Base-by-base conservation (phyloP, 495 filamentous ascomycete species). In the Lasiosphaeria ovina region DNA sequence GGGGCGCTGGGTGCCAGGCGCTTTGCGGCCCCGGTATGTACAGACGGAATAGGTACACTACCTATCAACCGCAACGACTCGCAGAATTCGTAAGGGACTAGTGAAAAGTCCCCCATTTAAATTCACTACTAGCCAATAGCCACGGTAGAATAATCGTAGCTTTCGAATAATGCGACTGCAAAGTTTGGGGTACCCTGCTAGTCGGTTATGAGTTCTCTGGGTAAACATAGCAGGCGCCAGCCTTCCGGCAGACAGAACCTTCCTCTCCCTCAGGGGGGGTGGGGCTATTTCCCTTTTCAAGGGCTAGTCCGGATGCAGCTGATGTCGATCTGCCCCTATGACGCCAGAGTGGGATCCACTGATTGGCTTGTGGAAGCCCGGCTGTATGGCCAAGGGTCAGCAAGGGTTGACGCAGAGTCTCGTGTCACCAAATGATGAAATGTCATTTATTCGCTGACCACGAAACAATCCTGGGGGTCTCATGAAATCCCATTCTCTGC, bases 361-460 rank as follows among this genome's bases (percentile, higher is more conserved):
- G 36, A 66, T 66, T 66, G 64, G 64, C 32, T 50, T 0, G n/a
- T 38, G 1, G 8, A 16, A 17, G 36, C 4, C n/a, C 12, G 17
- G 16, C 45, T 47, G 6, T 47, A 24, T 24, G 24, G 8, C 5
- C n/a, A 45, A 33, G 12, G 17, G 34, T 47, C 35, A 40, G 54
- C 55, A 54, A 50, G 60, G 61, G 42, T 54, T 14, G 36, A 10
- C 17, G 24, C 24, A 24, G 24, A 24, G 24, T 24, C 24, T 24
- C 35, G 32, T 64, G 62, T 52, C 59, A 58, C 52, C 45, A 42
- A 56, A 65, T 65, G 63, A 65, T 65, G 63, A 65, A 62, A 61
- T 65, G 62, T 24, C 24, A 24, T 24, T 24, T 24, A 24, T 2
- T 24, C 24, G 54, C 54, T 61, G 62, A 57, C 24, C 38, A 54